Evolutionary conservation across 768 basidiomycete genomes (phyloP), one percentile per base, ranked within the genome.

Genomic region (Exidia glandulosa): DNA sequence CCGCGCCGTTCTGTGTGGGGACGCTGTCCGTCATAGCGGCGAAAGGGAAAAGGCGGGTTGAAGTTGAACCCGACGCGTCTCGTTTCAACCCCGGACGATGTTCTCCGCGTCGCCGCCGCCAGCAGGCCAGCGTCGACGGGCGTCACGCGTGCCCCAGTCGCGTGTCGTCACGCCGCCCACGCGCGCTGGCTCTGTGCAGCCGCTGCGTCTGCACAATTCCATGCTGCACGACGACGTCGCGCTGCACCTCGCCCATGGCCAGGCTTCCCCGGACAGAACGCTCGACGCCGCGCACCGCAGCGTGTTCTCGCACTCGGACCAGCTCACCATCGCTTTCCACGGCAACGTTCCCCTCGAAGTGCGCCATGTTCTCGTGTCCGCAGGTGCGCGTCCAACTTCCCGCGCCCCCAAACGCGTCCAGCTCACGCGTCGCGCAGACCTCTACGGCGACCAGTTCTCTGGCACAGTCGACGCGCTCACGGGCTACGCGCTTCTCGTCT

Each of bases 401-500:
- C n/a, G 10, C 23, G n/a, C 32, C 61, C 62, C 29, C 23, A 14
- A 59, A 45, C 58, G 32, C 29, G 56, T 50, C 50, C 7, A 31
- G 41, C 10, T 60, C 52, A 60, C 52, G 57, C 31, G 23, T 14
- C 32, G 19, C 32, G 6, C 55, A 90, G 88, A 89, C 64, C 87
- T 89, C 67, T 80, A 80, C 63, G 74, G 77, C 56, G 85, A 87
- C 60, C 76, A 78, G 13, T 89, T 85, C 61, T 79, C 82, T 3
- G 89, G 88, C 52, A 81, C 79, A 55, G 82, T 90, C 25, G 88
- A 91, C 67, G 79, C 81, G 3, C 59, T 76, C 55, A 88, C 88
- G 9, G 87, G 87, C 6, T 90, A 87, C 67, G 82, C 88, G 12
- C 78, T 90, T 37, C 81, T 89, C 27, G 81, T 82, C 19, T 89